phyloP scores from a whole-genome alignment of 2,329 filamentous ascomycete species.

The Dactylellina cionopaga region DNA sequence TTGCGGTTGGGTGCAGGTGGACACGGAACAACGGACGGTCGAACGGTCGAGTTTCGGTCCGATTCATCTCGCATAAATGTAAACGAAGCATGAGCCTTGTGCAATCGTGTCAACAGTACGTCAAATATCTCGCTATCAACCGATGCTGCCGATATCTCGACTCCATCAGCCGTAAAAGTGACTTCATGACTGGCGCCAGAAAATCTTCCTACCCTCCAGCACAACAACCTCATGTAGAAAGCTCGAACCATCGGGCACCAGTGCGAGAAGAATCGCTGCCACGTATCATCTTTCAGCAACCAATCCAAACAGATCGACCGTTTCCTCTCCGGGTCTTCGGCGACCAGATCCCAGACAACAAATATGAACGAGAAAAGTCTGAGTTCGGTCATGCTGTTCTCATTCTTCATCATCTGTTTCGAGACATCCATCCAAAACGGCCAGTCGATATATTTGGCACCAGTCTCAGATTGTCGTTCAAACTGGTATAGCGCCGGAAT shows the following conservation, averaged over 20 bases:
- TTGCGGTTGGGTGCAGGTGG: conserved; percentile 84
- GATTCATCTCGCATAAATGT: conserved; percentile 37
- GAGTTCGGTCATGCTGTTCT: conserved; percentile 90
- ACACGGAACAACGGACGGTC: conserved; percentile 81
- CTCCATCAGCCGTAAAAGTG: conserved; percentile 32
- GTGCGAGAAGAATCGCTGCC: conserved; percentile 85
- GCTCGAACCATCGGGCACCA: conserved; percentile 96
- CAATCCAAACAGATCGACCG: conserved; percentile 76
- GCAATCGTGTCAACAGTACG: conserved; percentile 23
- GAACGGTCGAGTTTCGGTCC: conserved; percentile 62
- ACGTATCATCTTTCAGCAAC: conserved; percentile 77
- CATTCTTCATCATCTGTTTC: conserved; percentile 79
- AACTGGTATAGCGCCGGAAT: conserved; percentile 71
- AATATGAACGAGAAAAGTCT: conserved; percentile 84
- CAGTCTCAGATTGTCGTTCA: conserved; percentile 52
- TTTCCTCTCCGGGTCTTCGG: conserved; percentile 74
- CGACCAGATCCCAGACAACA: conserved; percentile 78
- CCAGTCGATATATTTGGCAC: conserved; percentile 73
- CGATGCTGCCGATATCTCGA: conserved; percentile 63
- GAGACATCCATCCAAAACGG: conserved; percentile 85
- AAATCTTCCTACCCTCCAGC: conserved; percentile 86
- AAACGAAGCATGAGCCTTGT: conserved; percentile 29
- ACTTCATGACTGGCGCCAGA: conserved; percentile 23
- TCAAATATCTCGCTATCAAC: conserved; percentile 71
- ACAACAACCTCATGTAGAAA: conserved; percentile 89